Evolutionary conservation across 2,329 filamentous ascomycete species (phyloP).

Genomic region (Aspergillus sojae): DNA sequence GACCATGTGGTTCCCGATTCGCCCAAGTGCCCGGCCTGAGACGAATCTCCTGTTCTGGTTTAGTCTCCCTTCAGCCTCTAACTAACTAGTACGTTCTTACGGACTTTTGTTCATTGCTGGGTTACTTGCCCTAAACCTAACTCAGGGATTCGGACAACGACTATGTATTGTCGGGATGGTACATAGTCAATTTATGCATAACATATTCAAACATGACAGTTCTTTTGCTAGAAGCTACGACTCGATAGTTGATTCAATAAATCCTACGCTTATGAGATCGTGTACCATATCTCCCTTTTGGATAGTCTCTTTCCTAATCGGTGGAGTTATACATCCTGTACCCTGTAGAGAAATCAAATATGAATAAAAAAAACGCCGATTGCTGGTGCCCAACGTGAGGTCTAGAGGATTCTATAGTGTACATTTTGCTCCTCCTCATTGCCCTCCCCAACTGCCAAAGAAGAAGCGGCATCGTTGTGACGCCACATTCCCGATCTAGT

Average conservation of each 20-base stretch:
- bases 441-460: neutral
- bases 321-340: neutral
- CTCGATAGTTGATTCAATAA: conserved; percentile 4
- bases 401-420: neutral
- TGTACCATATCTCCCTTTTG: neutral
- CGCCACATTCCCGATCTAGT: neutral
- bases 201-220: neutral
- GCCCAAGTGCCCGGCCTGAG: conserved; percentile 11
- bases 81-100: neutral
- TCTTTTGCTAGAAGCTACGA: neutral
- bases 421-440: neutral
- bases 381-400: neutral
- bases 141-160: neutral
- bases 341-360: neutral
- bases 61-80: neutral
- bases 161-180: neutral
- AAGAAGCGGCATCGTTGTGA: neutral
- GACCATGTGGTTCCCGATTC: conserved; percentile 28
- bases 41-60: conserved; percentile 12
- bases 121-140: neutral
- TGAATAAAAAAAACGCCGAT: neutral
- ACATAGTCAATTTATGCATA: neutral
- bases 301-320: neutral
- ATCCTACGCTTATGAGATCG: neutral
- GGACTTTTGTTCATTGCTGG: neutral